Evolutionary conservation across 208 protist species (phyloP).

Genomic region (Herpetomonas samuelpessoai): DNA sequence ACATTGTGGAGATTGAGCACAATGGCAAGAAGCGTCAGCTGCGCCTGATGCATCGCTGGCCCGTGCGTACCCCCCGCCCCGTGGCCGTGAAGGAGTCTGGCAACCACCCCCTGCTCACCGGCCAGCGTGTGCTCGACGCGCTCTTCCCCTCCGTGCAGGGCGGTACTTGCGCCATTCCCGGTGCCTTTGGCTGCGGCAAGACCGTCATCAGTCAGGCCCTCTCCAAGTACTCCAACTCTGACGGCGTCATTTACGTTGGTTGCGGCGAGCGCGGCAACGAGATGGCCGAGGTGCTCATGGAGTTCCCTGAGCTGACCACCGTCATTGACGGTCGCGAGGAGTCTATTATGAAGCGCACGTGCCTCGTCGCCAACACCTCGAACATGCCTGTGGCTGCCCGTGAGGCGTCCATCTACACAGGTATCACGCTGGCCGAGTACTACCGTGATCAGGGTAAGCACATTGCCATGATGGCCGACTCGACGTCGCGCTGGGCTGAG

Average conservation of each 20-base stretch:
- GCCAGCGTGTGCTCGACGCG: slow-evolving; percentile 99
- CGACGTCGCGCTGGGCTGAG: slow-evolving; percentile 99
- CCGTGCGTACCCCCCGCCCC: slow-evolving; percentile 95
- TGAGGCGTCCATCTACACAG: slow-evolving; percentile 99
- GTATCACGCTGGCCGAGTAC: slow-evolving; percentile 99
- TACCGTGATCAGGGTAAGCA: slow-evolving; percentile 99
- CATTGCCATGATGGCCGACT: slow-evolving; percentile 99
- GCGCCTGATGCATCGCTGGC: slow-evolving; percentile 97
- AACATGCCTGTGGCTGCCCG: slow-evolving; percentile 99
- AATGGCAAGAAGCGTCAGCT: slow-evolving; percentile 88
- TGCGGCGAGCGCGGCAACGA: slow-evolving; percentile 99
- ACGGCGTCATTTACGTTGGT: slow-evolving; percentile 99
- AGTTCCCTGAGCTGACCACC: slow-evolving; percentile 98
- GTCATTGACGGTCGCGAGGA: slow-evolving; percentile 95
- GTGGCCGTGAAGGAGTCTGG: slow-evolving; percentile 95
- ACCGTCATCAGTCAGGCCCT: slow-evolving; percentile 99
- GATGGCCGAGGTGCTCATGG: slow-evolving; percentile 99
- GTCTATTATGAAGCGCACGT: slow-evolving; percentile 99
- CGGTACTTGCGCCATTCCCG: slow-evolving; percentile 99
- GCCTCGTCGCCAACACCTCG: slow-evolving; percentile 99
- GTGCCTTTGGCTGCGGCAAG: slow-evolving; percentile 99
- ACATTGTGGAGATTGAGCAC: slow-evolving; percentile 92
- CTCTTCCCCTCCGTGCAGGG: slow-evolving; percentile 99
- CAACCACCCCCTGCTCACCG: slow-evolving; percentile 98
- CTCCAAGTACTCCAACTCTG: slow-evolving; percentile 99